Evolutionary conservation across 495 filamentous ascomycete species (phyloP).

Genomic region (Talaromyces adpressus): DNA sequence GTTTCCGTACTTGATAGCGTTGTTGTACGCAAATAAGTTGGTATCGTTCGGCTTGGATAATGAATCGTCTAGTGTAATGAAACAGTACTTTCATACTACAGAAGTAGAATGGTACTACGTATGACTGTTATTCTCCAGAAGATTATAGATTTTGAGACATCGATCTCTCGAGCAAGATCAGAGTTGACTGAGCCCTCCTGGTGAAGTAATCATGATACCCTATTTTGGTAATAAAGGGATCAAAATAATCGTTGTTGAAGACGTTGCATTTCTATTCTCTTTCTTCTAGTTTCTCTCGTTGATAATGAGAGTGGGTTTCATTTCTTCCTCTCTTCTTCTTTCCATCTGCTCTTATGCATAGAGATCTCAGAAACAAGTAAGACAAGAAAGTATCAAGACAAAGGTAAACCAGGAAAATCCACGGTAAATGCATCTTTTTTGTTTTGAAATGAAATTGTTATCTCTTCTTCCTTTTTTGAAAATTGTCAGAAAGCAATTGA

Average conservation of each 20-base stretch:
- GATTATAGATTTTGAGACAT: no score
- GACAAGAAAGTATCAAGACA: neutral
- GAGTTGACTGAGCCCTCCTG: no score
- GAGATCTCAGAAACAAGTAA: neutral
- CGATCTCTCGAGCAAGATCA: no score
- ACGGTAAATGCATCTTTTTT: neutral
- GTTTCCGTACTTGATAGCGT: no score
- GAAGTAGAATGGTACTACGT: no score
- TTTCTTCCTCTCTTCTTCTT: neutral
- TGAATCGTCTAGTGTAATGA: no score
- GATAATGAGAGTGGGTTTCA: neutral
- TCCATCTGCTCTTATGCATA: neutral
- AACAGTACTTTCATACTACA: no score
- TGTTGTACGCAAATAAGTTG: no score
- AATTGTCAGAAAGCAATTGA: neutral
- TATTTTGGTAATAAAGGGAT: no score
- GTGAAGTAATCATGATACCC: no score
- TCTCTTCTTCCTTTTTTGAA: neutral
- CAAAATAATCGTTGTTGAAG: constrained; percentile 41
- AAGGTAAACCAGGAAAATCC: neutral
- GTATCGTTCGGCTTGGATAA: no score
- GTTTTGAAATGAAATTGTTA: neutral
- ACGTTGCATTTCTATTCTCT: constrained; percentile 17
- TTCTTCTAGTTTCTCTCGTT: neutral
- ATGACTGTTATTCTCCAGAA: no score